These are phyloP conservation scores for Eucalyptus microcorys DNA, from an alignment of 345 rosid species.

Conservation along the genomic window DNA sequence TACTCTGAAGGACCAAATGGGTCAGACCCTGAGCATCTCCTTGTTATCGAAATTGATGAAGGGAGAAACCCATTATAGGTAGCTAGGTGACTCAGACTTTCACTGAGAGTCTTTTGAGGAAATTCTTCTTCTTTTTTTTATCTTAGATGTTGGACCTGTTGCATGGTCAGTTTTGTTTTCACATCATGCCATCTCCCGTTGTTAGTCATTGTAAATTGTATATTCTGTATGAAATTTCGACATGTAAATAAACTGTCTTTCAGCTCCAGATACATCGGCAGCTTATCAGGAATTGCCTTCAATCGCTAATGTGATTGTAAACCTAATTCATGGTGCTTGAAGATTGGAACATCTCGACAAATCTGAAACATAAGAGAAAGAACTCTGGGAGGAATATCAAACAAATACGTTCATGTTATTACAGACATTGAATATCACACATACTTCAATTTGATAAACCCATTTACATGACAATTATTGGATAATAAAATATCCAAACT, in stretches of 20 bases:
- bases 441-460: background rate
- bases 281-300: background rate
- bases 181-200: background rate
- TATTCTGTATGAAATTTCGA: background rate
- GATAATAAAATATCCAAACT: background rate
- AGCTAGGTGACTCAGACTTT: background rate
- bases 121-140: background rate
- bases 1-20: conserved; percentile 89
- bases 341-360: background rate
- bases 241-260: background rate
- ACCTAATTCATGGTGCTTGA: background rate
- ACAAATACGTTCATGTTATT: background rate
- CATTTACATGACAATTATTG: background rate
- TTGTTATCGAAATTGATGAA: conserved; percentile 69
- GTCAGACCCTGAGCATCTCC: conserved; percentile 49
- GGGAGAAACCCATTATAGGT: conserved; percentile 62
- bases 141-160: background rate
- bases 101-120: background rate
- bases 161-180: background rate
- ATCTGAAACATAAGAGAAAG: background rate
- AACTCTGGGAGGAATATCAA: background rate
- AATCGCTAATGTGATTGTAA: background rate
- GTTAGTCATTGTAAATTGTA: background rate
- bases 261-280: background rate
- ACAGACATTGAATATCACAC: background rate